Conservation (phyloP, 805 yeast genomes). For the Ogataea paradorogensis region DNA sequence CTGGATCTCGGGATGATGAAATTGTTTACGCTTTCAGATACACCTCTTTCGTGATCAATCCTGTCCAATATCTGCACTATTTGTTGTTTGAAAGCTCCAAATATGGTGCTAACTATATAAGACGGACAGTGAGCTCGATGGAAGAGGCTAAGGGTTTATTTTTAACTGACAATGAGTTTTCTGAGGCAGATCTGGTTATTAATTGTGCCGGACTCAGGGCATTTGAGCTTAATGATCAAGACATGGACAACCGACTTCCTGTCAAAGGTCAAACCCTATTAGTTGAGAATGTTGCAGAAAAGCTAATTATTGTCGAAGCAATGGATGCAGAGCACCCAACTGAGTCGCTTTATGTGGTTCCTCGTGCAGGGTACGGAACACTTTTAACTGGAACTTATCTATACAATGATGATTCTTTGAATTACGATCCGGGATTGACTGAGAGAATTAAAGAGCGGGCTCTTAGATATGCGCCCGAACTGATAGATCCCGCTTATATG, state of each 20-base stretch:
- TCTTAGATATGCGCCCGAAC: conserved; percentile 48
- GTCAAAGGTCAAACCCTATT: conserved; percentile 58
- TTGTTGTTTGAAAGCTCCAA: conserved; percentile 43
- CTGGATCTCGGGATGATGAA: conserved; percentile 24
- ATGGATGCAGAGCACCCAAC: conserved; percentile 32
- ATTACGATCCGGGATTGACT: conserved; percentile 48
- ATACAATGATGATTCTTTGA: conserved; percentile 23
- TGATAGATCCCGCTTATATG: conserved; percentile 28
- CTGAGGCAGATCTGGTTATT: conserved; percentile 42
- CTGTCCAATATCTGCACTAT: conserved; percentile 54
- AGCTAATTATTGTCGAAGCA: conserved; percentile 34
- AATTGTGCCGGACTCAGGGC: conserved; percentile 56
- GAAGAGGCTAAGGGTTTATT: conserved; percentile 27
- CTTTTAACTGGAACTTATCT: conserved; percentile 52
- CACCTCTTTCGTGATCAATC: conserved; percentile 60
- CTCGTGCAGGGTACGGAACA: conserved; percentile 65
- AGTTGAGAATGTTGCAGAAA: conserved; percentile 43
- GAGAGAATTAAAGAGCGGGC: conserved; percentile 43
- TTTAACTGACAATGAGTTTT: conserved; percentile 21
- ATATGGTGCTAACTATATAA: conserved; percentile 44
- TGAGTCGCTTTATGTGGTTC: conserved; percentile 57
- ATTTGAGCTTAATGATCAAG: conserved; percentile 41
- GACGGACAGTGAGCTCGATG: conserved; percentile 41
- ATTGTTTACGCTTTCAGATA: conserved; percentile 48
- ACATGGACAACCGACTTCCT: conserved; percentile 43